Base-by-base conservation (phyloP, 2,329 filamentous ascomycete species). In the Paecilomyces dactylethromorphus region DNA sequence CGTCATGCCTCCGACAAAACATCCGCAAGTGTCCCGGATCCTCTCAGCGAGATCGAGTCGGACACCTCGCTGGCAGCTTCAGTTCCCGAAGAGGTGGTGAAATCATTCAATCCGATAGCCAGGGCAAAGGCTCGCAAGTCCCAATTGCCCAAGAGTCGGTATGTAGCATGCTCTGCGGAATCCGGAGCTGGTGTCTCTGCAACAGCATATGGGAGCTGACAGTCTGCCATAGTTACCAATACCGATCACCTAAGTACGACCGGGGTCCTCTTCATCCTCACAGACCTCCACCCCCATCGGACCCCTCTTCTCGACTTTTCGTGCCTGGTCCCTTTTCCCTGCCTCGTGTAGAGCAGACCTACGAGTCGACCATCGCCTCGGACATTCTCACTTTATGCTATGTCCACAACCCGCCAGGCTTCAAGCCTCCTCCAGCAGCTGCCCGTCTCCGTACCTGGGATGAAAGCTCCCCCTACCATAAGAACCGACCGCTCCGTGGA, bases 221-320 rank as follows among this genome's bases (percentile, higher is more conserved):
- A 45, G 8, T 18, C 39, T 8, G 11, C 39, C 39, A 29, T 62
- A 96, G 93, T 82, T 99, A 97, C 79, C 90, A 96, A 77, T 97
- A 89, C 76, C 91, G 92, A 64, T 88, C 93, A 55, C 94, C 94
- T 63, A 94, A 93, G 79, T 99, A 92, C 83, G 87, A 96, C 76
- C 90, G 93, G 69, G 94, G 94, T 58, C 92, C 92, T 63, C 82
- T 97, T 24, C 92, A 97, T 73, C 94, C 94, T 55, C 87, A 97
- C 69, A 91, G 96, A 78, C 90, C 91, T 60, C 93, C 91, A n/a
- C 83, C 87, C 45, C 84, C 87, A 56, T 94, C 92, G 62, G 90
- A 97, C 69, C 92, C 92, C 0, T 84, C 88, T 29, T 96, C 94
- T 60, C 89, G 94, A 71, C 82, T 91, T 71, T 99, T 94, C 74